phyloP scores from a whole-genome alignment of 1,139 yeast genomes.

The Candida buenavistaensis region DNA sequence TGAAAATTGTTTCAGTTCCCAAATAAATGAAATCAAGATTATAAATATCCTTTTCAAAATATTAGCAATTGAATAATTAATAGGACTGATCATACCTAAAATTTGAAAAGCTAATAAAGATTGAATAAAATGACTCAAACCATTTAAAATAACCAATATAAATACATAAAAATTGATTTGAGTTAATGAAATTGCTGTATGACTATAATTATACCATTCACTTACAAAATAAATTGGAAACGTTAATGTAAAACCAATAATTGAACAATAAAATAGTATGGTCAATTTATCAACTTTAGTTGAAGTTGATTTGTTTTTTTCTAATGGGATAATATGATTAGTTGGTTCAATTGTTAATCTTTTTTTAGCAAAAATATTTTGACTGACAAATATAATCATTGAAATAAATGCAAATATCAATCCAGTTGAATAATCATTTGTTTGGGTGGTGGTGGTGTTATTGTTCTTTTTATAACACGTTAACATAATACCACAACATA shows the following conservation, averaged over 20 bases:
- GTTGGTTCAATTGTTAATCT: slow-evolving; percentile 53
- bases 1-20: slow-evolving; percentile 53
- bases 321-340: neutral
- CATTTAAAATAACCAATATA: slow-evolving; percentile 55
- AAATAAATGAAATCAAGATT: slow-evolving; percentile 73
- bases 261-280: slow-evolving; percentile 79
- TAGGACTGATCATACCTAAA: slow-evolving; percentile 81
- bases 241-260: slow-evolving; percentile 76
- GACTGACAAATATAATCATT: slow-evolving; percentile 84
- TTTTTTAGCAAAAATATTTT: slow-evolving; percentile 87
- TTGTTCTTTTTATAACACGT: slow-evolving; percentile 59
- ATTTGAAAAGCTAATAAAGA: slow-evolving; percentile 87
- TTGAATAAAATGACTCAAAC: slow-evolving; percentile 80
- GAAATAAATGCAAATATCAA: slow-evolving; percentile 74
- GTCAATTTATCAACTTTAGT: slow-evolving; percentile 75
- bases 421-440: slow-evolving; percentile 49
- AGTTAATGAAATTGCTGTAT: slow-evolving; percentile 33
- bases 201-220: slow-evolving; percentile 46
- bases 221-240: slow-evolving; percentile 72
- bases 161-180: slow-evolving; percentile 34
- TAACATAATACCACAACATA: slow-evolving; percentile 80
- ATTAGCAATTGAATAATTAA: slow-evolving; percentile 88
- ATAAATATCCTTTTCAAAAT: slow-evolving; percentile 85
- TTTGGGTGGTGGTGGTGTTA: slow-evolving; percentile 11
- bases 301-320: slow-evolving; percentile 6